Evolutionary conservation across 805 yeast genomes (phyloP).

Genomic region (Barnettozyma vustinii): DNA sequence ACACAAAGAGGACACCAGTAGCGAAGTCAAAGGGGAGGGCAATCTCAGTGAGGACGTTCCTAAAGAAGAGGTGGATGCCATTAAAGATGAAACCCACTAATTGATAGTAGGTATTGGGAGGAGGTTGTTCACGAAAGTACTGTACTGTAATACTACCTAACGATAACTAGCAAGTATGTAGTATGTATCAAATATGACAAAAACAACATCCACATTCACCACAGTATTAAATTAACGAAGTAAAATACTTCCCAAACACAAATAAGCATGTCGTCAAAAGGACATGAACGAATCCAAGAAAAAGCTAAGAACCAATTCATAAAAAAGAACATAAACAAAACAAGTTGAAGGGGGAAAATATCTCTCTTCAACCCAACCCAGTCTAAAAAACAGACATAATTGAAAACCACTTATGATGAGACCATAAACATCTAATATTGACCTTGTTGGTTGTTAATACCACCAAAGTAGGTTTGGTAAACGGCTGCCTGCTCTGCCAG

Average conservation of each 20-base stretch:
- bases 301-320: neutral
- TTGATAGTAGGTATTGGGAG: no score
- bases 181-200: neutral
- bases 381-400: neutral
- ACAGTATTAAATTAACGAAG: neutral
- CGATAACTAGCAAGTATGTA: neutral
- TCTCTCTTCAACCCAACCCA: neutral
- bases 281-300: neutral
- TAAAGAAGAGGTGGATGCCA: neutral
- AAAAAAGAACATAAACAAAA: neutral
- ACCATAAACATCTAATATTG: constrained; percentile 32
- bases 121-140: neutral
- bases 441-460: constrained; percentile 52
- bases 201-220: neutral
- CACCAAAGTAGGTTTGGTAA: constrained; percentile 59
- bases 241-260: neutral
- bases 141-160: neutral
- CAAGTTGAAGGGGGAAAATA: neutral
- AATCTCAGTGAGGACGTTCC: neutral
- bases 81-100: neutral
- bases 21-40: constrained; percentile 13
- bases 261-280: neutral
- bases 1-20: neutral
- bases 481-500: constrained; percentile 50
- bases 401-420: neutral